Conservation (phyloP, 2,329 filamentous ascomycete genomes). For the Diaporthe batatas region DNA sequence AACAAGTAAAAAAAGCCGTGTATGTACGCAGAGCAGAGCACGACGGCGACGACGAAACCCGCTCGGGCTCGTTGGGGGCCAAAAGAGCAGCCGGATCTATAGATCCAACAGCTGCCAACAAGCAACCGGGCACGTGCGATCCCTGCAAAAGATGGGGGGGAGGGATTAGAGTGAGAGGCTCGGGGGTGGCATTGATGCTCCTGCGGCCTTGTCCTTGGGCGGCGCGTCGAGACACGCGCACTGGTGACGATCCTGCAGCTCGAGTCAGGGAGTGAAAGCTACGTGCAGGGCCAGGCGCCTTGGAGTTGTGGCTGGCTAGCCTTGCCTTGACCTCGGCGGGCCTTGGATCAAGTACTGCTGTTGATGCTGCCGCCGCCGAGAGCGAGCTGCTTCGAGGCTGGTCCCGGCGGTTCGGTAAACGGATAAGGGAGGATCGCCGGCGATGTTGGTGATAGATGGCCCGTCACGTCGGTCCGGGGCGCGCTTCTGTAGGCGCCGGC, state of each 20-base stretch:
- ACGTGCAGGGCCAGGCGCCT: neutral
- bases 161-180: too few species aligned
- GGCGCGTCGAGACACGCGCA: constrained; percentile 14
- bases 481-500: neutral
- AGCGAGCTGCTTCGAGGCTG: neutral
- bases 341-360: neutral
- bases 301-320: neutral
- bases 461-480: too few species aligned
- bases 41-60: too few species aligned
- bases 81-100: too few species aligned
- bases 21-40: neutral
- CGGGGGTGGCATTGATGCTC: constrained; percentile 19
- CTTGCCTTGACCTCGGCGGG: neutral
- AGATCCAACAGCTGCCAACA: neutral
- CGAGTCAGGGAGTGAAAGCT: constrained; percentile 19
- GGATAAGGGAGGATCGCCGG: neutral
- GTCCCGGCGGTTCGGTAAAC: neutral
- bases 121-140: neutral
- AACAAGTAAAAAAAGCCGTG: too few species aligned
- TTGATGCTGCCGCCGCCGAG: neutral
- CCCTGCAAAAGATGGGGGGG: neutral
- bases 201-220: constrained; percentile 7
- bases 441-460: neutral
- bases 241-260: constrained; percentile 31
- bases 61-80: too few species aligned